phyloP scores from a whole-genome alignment of 2,329 filamentous ascomycete species.

The Fusarium palustre region DNA sequence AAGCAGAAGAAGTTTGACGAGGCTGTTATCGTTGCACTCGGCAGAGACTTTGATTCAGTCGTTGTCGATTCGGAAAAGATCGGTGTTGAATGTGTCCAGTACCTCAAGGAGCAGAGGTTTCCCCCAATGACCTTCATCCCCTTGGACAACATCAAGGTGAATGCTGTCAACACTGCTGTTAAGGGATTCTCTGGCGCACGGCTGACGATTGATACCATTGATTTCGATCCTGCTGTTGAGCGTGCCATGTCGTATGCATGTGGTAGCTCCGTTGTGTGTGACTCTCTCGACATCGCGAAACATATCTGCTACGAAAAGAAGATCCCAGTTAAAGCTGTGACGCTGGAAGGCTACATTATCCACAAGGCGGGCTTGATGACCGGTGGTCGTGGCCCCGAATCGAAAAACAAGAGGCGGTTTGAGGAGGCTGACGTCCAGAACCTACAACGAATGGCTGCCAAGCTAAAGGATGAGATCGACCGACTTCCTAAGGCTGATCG shows the following conservation, averaged over 20 bases:
- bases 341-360: slow-evolving; percentile 93
- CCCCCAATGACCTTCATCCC: slow-evolving; percentile 94
- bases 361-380: slow-evolving; percentile 98
- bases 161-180: slow-evolving; percentile 86
- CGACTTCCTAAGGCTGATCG: slow-evolving; percentile 83
- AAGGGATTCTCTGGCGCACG: slow-evolving; percentile 89
- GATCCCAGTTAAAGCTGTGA: slow-evolving; percentile 93
- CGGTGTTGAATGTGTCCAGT: slow-evolving; percentile 92
- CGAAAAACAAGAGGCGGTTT: slow-evolving; percentile 83
- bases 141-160: slow-evolving; percentile 96
- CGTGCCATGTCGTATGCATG: slow-evolving; percentile 96
- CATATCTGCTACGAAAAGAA: slow-evolving; percentile 86
- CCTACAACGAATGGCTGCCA: slow-evolving; percentile 79
- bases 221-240: slow-evolving; percentile 89
- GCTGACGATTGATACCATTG: slow-evolving; percentile 94
- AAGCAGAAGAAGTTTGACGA: slow-evolving; percentile 98
- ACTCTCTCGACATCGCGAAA: slow-evolving; percentile 86
- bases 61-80: slow-evolving; percentile 96
- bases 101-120: slow-evolving; percentile 89
- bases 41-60: slow-evolving; percentile 92
- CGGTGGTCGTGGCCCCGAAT: slow-evolving; percentile 84
- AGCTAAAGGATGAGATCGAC: slow-evolving; percentile 80
- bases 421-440: slow-evolving; percentile 91
- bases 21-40: slow-evolving; percentile 91
- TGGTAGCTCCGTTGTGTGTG: slow-evolving; percentile 93